Evolutionary conservation across 1,284 basidiomycete species (phyloP).

Genomic region (Puccinia horiana): DNA sequence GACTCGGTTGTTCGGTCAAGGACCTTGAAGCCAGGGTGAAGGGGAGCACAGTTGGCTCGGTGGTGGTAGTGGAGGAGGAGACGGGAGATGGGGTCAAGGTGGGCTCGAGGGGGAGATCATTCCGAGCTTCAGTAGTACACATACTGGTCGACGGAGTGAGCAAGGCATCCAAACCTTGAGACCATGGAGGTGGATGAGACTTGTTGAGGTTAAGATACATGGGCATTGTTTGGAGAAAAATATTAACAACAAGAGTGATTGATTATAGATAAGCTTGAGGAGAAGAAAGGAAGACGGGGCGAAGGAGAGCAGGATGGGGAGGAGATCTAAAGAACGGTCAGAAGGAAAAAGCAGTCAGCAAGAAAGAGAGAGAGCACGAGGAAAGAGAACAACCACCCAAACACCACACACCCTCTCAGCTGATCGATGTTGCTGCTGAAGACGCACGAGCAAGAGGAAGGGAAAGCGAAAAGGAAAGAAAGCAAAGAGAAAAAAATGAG

Average conservation of each 20-base stretch:
- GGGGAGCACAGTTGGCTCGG: neutral
- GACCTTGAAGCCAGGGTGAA: constrained; percentile 11
- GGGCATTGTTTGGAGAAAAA: constrained; percentile 4
- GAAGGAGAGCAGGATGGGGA: no score
- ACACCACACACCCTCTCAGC: neutral
- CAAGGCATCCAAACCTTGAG: constrained; percentile 15
- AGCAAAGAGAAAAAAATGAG: neutral
- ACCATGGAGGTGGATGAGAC: constrained; percentile 21
- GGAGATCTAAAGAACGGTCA: neutral
- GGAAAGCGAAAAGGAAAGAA: neutral
- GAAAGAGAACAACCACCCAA: neutral
- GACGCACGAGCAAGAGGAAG: neutral
- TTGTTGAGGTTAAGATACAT: constrained; percentile 25
- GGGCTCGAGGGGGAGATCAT: constrained; percentile 9
- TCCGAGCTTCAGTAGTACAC: neutral
- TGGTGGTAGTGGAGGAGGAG: constrained; percentile 28
- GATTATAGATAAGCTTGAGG: neutral
- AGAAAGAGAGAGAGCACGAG: neutral
- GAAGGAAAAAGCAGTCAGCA: neutral
- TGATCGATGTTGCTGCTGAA: neutral
- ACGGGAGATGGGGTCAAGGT: constrained; percentile 26
- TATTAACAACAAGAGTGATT: neutral
- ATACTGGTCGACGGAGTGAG: neutral
- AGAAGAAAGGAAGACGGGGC: constrained; percentile 9
- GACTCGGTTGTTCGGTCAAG: neutral